Base-by-base conservation (phyloP, 2,329 filamentous ascomycete genomes). In the Septoria linicola region DNA sequence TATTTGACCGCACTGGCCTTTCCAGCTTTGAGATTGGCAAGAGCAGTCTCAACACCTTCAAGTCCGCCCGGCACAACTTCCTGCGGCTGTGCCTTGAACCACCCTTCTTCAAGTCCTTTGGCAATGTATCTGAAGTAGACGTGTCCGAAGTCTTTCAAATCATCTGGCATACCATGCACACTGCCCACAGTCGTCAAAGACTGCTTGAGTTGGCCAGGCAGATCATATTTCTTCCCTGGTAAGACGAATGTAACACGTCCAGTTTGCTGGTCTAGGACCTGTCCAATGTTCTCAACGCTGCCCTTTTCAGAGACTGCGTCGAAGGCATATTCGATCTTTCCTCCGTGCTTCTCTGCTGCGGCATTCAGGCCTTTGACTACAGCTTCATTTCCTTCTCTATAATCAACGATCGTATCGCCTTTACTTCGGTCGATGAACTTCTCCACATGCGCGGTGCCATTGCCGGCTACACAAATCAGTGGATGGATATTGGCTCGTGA, bases 1-100 rank as follows among this genome's bases (percentile, higher is more conserved):
- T 84, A 86, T 69, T 87, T 87, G 0, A 80, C 73, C 1, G 76
- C 83, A 60, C 79, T 83, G 17, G 79, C 81, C 66, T 80, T 81
- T 0, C 83, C 83, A 21, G 73, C 74, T 63, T 76, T 80, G 62
- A 87, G 64, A 55, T 80, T 77, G 57, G 67, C 65, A 66, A 87
- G 62, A 0, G 71, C 82, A 27, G 62, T 68, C 60, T 82, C 69
- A 2, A 84, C 66, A 0, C 81, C 80, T 3, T 64, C 71, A 43
- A 85, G 59, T 0, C 81, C 82, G 2, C 80, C 79, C 0, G 73
- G 68, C 1, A 81, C 65, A 10, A 83, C 70, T 64, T 81, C 77
- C 40, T 67, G 64, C 25, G 67, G 68, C 51, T 71, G 69, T 16
- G 60, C 41, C 57, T 61, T 65, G 49, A 70, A 67, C 64, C 66